Base-by-base conservation (phyloP, 2,329 filamentous ascomycete species). In the Colletotrichum kahawae region DNA sequence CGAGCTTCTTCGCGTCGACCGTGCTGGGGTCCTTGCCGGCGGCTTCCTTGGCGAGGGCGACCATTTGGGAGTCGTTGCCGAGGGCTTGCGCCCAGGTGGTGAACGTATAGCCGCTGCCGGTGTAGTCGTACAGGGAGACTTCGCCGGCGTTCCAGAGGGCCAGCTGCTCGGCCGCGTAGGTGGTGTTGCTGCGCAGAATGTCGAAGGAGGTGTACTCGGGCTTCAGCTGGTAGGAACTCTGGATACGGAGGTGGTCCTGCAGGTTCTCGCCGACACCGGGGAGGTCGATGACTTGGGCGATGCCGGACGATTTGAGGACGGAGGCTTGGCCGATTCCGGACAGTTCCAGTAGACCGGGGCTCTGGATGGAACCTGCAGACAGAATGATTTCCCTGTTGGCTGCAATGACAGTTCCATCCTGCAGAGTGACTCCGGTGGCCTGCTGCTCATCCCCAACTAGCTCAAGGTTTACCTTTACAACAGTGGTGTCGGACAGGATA, bases 311-410 rank as follows among this genome's bases (percentile, higher is more conserved):
- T 10, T 84, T 71, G 4, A 93, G 85, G 51, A 92, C 86, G 0
- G 83, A 79, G 9, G 77, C 78, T 1, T 87, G 87, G 3, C 91
- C 91, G 33, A 93, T 85, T 33, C 91, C 91, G 18, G 86, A 89
- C 2, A 91, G 84, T 78, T 90, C 90, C 5, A 93, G 86, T 2
- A 93, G 80, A 48, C 90, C 87, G 2, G 90, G 90, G 1, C 88
- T 89, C 79, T 91, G 89, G 81, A 89, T 89, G 0, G 87, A 83
- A 10, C 90, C 90, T 2, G 82, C 79, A 0, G 79, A 81, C 6
- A 86, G 78, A 6, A 80, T 85, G 6, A 85, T 84, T 76, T 81
- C 82, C n/a, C 78, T 77, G 3, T 75, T 73, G 9, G 81, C 83
- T 9, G 16, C 21, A 34, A 83, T 77, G n/a, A 76, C 27, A 5